phyloP scores from a whole-genome alignment of 2,329 filamentous ascomycete genomes.

The Neonectria neomacrospora region DNA sequence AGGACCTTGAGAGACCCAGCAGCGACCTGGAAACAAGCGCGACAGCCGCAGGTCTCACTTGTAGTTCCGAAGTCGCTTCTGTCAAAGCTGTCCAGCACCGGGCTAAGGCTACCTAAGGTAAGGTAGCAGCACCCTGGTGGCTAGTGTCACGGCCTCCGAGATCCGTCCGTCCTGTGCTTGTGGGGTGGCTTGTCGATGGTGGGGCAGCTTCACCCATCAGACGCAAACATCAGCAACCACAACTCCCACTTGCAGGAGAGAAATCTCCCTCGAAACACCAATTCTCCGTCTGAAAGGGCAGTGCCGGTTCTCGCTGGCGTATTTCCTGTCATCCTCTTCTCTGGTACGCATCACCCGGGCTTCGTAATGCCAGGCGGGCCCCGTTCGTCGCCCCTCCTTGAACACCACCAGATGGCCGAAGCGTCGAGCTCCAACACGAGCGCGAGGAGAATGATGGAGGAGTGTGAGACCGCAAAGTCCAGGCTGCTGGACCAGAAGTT shows the following conservation, averaged over 20 bases:
- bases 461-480: slow-evolving; percentile 52
- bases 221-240: background rate
- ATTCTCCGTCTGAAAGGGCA: background rate
- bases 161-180: slow-evolving; percentile 31
- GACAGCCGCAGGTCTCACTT: background rate
- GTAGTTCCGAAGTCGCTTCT: slow-evolving; percentile 22
- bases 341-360: background rate
- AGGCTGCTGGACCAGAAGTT: slow-evolving; percentile 59
- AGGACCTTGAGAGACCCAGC: slow-evolving; percentile 11
- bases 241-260: background rate
- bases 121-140: background rate
- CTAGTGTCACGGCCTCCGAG: slow-evolving; percentile 19
- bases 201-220: slow-evolving; percentile 29
- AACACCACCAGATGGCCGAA: slow-evolving; percentile 40
- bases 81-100: slow-evolving; percentile 11
- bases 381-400: slow-evolving; percentile 32
- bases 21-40: background rate
- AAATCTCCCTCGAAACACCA: slow-evolving; percentile 1
- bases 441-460: slow-evolving; percentile 56
- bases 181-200: slow-evolving; percentile 42
- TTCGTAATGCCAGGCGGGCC: slow-evolving; percentile 37
- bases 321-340: background rate
- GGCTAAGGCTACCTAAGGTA: background rate
- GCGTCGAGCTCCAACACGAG: slow-evolving; percentile 39
- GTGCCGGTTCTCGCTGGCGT: background rate